Evolutionary conservation across 331 rosid species (phyloP), one percentile per base, ranked within the genome.

Genomic region (Ulmus americana): DNA sequence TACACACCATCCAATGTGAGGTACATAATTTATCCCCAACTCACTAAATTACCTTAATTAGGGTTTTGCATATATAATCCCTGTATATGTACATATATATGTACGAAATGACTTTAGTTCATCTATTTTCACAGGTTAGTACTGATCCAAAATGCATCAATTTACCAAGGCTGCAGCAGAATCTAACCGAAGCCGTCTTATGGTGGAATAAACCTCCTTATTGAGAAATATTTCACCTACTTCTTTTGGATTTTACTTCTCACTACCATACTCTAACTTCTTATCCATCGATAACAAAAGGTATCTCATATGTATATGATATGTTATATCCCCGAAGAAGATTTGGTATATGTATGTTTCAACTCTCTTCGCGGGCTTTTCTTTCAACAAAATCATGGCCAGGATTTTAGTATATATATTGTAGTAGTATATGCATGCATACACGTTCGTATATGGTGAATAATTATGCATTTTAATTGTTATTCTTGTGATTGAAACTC

Each of bases 1-100:
- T 82, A n/a, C 75, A 63, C 80, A 73, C 80, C 35, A 71, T 82
- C 63, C 69, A 20, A 71, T 67, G 79, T 7, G 80, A 84, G 90
- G 90, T 84, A 70, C 20, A 40, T 39, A 39, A 15, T 42, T 10
- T 28, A 28, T 28, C 35, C 35, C 35, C 4, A 28, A 3, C 35
- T 28, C 35, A 0, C 35, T 2, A 2, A 28, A 28, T 28, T 28
- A 28, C 35, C 35, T 28, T 28, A 28, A 28, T 28, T 28, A 28
- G 4, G 35, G 35, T 28, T 28, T 3, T 28, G 4, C 1, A 28
- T 28, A 28, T 28, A 28, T 28, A 28, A 28, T 28, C 35, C 35
- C 2, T 28, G 2, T 28, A 28, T 20, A 60, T 10, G 3, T 6
- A 15, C 15, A 35, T 39, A 43, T 28, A 8, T 12, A 55, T 55